Percentiles rank a stretch among this genome's conserved stretches.
Conservation (phyloP, 2,329 filamentous ascomycete species). For the Verticillium tricorpus region DNA sequence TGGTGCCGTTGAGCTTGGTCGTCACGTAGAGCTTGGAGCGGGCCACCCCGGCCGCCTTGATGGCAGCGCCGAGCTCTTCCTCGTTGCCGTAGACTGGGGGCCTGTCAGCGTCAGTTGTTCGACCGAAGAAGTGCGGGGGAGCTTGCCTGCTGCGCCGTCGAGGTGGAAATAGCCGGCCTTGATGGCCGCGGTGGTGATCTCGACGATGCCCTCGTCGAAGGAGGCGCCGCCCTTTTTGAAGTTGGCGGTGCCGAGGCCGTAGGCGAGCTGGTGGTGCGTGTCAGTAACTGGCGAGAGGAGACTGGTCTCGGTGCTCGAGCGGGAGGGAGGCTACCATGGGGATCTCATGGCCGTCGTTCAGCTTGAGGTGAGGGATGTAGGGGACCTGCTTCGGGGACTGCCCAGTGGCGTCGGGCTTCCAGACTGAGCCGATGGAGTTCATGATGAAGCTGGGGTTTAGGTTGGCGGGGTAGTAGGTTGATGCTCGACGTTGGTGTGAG, state of each 20-base stretch:
- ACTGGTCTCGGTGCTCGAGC: neutral
- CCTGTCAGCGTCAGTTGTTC: slow-evolving; percentile 5
- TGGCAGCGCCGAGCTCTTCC: slow-evolving; percentile 65
- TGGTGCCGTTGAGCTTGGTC: slow-evolving; percentile 47
- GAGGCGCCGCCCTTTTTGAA: slow-evolving; percentile 50
- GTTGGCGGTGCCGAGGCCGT: slow-evolving; percentile 66
- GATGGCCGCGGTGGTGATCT: slow-evolving; percentile 56
- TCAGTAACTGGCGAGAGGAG: neutral
- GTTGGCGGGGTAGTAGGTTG: neutral
- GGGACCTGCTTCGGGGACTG: slow-evolving; percentile 32
- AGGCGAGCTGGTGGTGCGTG: slow-evolving; percentile 50
- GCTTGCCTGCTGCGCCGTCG: slow-evolving; percentile 66
- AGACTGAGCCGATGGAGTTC: slow-evolving; percentile 36
- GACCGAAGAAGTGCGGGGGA: neutral
- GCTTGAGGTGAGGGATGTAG: slow-evolving; percentile 55
- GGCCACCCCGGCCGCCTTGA: slow-evolving; percentile 60
- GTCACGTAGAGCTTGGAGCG: slow-evolving; percentile 66
- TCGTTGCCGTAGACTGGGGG: slow-evolving; percentile 58
- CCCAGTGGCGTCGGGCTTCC: slow-evolving; percentile 34
- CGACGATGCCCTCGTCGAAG: slow-evolving; percentile 50
- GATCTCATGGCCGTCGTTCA: slow-evolving; percentile 71
- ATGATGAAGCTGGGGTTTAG: slow-evolving; percentile 20
- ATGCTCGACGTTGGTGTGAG: neutral
- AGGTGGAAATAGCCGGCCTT: slow-evolving; percentile 67
- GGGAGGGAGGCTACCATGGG: slow-evolving; percentile 50